phyloP scores from a whole-genome alignment of 176 grass and related monocot species.

The Bothriochloa decipiens region DNA sequence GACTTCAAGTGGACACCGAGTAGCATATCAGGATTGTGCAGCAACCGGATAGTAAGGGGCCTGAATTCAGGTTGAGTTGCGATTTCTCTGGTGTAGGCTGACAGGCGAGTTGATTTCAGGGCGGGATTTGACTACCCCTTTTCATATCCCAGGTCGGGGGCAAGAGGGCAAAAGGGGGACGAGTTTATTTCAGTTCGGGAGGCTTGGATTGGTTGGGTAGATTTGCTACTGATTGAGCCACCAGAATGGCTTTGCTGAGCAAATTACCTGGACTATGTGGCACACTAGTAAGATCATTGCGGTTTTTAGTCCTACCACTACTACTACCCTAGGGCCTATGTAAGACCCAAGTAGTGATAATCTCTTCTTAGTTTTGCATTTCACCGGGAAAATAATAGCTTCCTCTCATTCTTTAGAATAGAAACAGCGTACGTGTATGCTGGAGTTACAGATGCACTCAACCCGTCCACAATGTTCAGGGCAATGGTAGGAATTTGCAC shows the following conservation, averaged over 20 bases:
- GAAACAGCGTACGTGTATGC: not conserved
- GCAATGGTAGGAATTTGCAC: too few relatives aligned
- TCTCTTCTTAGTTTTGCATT: not conserved
- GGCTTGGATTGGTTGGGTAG: not conserved
- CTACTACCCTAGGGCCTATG: not conserved
- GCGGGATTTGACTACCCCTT: not conserved
- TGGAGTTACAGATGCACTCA: not conserved
- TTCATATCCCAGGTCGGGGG: not conserved
- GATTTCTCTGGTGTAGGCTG: not conserved
- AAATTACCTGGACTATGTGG: not conserved
- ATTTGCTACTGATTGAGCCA: not conserved
- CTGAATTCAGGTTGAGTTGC: not conserved
- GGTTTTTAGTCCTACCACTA: not conserved
- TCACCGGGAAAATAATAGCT: not conserved
- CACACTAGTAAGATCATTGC: not conserved
- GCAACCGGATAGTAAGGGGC: fast-evolving
- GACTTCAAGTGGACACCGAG: not conserved
- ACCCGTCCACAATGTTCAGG: not conserved
- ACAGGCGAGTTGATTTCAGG: not conserved
- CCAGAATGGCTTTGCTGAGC: not conserved
- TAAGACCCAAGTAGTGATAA: not conserved
- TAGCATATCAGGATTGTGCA: not conserved
- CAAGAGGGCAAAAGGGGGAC: not conserved
- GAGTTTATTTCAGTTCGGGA: not conserved
- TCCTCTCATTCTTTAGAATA: not conserved